Percentiles rank a stretch among this genome's conserved stretches.
These are phyloP conservation scores for Physocladia obscura DNA, from an alignment of 192 early-diverging fungal species.

Conservation along the genomic window DNA sequence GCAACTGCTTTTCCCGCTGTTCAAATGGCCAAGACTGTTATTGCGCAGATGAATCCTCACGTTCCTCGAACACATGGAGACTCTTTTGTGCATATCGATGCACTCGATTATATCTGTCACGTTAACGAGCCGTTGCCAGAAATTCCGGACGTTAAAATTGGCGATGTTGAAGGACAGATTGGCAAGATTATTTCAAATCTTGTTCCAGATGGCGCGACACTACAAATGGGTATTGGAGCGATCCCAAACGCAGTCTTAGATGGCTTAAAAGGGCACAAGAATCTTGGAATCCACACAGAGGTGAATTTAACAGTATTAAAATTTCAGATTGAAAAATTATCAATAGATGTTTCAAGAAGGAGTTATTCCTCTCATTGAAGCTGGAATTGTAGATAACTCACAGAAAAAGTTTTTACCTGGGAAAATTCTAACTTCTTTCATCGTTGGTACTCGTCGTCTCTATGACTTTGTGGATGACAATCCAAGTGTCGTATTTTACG, in stretches of 20 bases:
- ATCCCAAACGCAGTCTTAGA: conserved; percentile 55
- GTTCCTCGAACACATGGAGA: conserved; percentile 44
- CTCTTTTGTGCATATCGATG: conserved; percentile 44
- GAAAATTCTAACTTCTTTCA: conserved; percentile 44
- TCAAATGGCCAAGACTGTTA: conserved; percentile 40
- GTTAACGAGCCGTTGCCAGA: conserved; percentile 38
- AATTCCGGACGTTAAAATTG: not conserved
- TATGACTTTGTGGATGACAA: conserved; percentile 56
- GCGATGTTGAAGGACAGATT: conserved; percentile 43
- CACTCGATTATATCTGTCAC: conserved; percentile 46
- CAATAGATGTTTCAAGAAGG: conserved; percentile 54
- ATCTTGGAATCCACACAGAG: conserved; percentile 57
- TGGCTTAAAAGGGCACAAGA: conserved; percentile 41
- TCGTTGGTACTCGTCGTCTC: conserved; percentile 30
- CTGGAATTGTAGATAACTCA: conserved; percentile 47
- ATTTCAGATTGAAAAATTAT: not conserved
- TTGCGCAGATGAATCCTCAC: conserved; percentile 52
- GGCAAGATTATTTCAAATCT: conserved; percentile 45
- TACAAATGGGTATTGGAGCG: conserved; percentile 55
- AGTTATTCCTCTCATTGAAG: conserved; percentile 44
- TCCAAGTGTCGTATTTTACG: conserved; percentile 38
- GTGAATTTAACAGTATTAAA: not conserved
- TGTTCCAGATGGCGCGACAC: conserved; percentile 47
- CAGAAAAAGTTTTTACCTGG: conserved; percentile 40
- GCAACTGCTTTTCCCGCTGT: conserved; percentile 40